A percentile compares a stretch with the other conserved stretches of the same genome.
phyloP scores from a whole-genome alignment of 805 yeast genomes.

The Saccharomycopsis sp. region DNA sequence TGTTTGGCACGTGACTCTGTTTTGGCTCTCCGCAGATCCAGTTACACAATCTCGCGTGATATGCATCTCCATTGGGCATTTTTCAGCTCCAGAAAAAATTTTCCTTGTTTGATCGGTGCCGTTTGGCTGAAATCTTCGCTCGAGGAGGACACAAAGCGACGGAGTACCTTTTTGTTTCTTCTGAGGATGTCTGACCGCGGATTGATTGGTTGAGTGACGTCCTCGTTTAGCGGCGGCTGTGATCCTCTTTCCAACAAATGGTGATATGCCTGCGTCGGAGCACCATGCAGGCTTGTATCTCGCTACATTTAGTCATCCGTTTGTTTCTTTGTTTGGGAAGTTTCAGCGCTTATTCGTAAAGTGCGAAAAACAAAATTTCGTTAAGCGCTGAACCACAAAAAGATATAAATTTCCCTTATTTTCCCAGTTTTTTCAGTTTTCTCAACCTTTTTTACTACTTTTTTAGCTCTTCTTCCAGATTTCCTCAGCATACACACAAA shows the following conservation, averaged over 20 bases:
- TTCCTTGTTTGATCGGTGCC: background rate
- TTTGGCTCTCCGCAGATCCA: no score
- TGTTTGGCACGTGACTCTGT: no score
- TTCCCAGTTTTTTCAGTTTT: background rate
- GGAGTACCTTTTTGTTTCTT: background rate
- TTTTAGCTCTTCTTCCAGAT: slow-evolving; percentile 5
- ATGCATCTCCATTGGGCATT: background rate
- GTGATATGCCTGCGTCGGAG: no score
- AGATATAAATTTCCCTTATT: background rate
- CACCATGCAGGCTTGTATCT: no score
- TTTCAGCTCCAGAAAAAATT: no score
- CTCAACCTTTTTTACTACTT: background rate
- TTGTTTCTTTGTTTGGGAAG: no score
- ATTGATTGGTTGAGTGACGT: no score
- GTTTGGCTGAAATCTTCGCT: background rate
- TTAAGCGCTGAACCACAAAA: background rate
- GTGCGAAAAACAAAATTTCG: no score
- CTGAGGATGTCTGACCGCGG: no score
- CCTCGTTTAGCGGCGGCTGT: background rate
- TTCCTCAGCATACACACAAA: background rate
- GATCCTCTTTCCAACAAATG: background rate
- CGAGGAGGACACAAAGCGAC: background rate
- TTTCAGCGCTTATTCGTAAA: background rate
- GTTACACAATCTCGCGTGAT: background rate
- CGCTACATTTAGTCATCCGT: no score